Base-by-base conservation (phyloP, 306 rosid genomes). In the Prinsepia uniflora region DNA sequence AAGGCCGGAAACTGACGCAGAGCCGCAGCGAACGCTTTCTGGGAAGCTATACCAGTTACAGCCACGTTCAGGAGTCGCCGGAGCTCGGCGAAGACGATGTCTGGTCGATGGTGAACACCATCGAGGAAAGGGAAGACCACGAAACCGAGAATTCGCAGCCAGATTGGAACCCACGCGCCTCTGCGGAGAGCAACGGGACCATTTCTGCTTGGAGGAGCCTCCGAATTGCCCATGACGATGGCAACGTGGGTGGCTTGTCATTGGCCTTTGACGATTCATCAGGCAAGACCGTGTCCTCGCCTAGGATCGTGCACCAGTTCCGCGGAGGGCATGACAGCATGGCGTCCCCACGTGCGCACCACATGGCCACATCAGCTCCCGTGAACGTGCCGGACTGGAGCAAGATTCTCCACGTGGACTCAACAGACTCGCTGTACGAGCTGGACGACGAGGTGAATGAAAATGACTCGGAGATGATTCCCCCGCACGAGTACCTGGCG, bases 371-470 rank as follows among this genome's bases (percentile, higher is more conserved):
- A 36, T 94, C 99, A 18, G 84, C 89, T 41, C 99, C 99, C 0
- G 77, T 94, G 82, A 94, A 91, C 83, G 96, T 91, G 70, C 97
- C 99, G 63, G 99, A 94, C 76, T 94, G 99, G 99, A 89, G 99
- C 83, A 91, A 91, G 95, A 94, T 94, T 64, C 96, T 89, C 77
- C 96, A 89, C 42, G 91, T 85, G 0, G 96, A 83, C 67, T 91
- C 92, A 71, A 90, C 80, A 1, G 97, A 89, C 48, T 94, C 98
- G 67, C 71, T 90, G 8, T 87, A 79, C 67, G 88, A 73, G 70
- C 64, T 71, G 39, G 81, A 83, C 53, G 84, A 80, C 43, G 80
- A 58, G 1, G 41, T 74, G 9, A 86, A 81, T 11, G 92, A 85
- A 2, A 74, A 72, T 43, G 92, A 84, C 19, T 70, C 85, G 72